Evolutionary conservation across 2,329 filamentous ascomycete species (phyloP).

Genomic region (Alternaria sp.): DNA sequence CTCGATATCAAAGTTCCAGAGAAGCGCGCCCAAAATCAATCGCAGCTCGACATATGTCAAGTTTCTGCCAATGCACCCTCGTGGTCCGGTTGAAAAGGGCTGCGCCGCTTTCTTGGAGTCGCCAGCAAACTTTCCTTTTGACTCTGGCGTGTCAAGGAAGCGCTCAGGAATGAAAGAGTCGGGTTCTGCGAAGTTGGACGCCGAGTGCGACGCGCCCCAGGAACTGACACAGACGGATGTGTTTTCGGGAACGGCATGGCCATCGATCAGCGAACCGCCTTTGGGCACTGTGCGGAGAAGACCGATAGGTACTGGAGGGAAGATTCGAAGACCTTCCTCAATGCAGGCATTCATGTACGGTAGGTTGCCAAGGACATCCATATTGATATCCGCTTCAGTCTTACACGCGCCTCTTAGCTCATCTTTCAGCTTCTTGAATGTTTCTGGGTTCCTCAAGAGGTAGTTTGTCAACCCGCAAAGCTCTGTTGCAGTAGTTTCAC

Average conservation of each 20-base stretch:
- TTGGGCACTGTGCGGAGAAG: slow-evolving; percentile 48
- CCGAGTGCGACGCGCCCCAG: slow-evolving; percentile 41
- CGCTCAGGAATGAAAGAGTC: slow-evolving; percentile 48
- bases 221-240: slow-evolving; percentile 39
- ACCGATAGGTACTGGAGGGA: slow-evolving; percentile 56
- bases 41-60: slow-evolving; percentile 49
- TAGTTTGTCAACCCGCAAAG: slow-evolving; percentile 44
- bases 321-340: slow-evolving; percentile 57
- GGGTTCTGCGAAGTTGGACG: slow-evolving; percentile 44
- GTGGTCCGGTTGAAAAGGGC: slow-evolving; percentile 42
- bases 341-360: slow-evolving; percentile 57
- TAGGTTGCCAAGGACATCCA: slow-evolving; percentile 38
- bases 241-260: slow-evolving; percentile 47
- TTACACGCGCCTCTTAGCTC: slow-evolving; percentile 40
- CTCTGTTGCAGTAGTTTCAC: slow-evolving; percentile 46
- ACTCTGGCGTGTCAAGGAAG: slow-evolving; percentile 37
- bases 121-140: slow-evolving; percentile 20
- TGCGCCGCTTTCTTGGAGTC: slow-evolving; percentile 44
- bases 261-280: slow-evolving; percentile 50
- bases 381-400: slow-evolving; percentile 43
- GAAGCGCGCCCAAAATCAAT: slow-evolving; percentile 39
- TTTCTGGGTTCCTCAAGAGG: slow-evolving; percentile 39
- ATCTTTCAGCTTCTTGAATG: slow-evolving; percentile 31
- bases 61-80: slow-evolving; percentile 44
- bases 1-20: slow-evolving; percentile 49